These are phyloP conservation scores for Purshia tridentata DNA, from an alignment of 306 rosid genomes.

Conservation along the genomic window DNA sequence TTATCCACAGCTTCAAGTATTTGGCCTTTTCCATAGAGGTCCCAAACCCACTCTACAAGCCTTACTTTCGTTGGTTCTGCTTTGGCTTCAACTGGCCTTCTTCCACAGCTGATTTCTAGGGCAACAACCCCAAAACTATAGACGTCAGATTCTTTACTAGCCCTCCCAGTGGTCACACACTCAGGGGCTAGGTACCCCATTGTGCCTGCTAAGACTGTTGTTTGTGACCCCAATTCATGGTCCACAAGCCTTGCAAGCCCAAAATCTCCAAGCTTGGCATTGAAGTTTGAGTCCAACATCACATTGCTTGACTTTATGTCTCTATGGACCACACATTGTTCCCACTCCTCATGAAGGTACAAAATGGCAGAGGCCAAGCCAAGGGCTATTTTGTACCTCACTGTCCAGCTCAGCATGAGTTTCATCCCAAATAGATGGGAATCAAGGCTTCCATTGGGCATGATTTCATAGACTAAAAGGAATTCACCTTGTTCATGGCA, in stretches of 20 bases:
- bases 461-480: conserved; percentile 63
- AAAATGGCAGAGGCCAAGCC: conserved; percentile 65
- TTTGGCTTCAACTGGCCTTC: conserved; percentile 54
- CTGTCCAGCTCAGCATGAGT: conserved; percentile 41
- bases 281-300: conserved; percentile 67
- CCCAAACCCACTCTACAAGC: conserved; percentile 77
- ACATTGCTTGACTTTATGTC: conserved; percentile 76
- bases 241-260: conserved; percentile 73
- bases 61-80: conserved; percentile 44
- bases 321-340: conserved; percentile 78
- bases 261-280: conserved; percentile 74
- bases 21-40: conserved; percentile 56
- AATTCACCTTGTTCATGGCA: conserved; percentile 68
- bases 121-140: conserved; percentile 74
- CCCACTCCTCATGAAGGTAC: conserved; percentile 83
- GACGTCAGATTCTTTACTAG: conserved; percentile 70
- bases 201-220: conserved; percentile 73
- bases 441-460: conserved; percentile 84
- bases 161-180: conserved; percentile 64
- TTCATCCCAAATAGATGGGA: conserved; percentile 56
- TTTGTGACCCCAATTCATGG: conserved; percentile 69
- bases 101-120: conserved; percentile 71
- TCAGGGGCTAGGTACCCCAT: conserved; percentile 77
- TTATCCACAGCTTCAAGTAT: conserved; percentile 46
- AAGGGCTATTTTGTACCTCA: conserved; percentile 57